Base-by-base conservation (phyloP, 1,284 basidiomycete genomes). In the Moniliophthora roreri region DNA sequence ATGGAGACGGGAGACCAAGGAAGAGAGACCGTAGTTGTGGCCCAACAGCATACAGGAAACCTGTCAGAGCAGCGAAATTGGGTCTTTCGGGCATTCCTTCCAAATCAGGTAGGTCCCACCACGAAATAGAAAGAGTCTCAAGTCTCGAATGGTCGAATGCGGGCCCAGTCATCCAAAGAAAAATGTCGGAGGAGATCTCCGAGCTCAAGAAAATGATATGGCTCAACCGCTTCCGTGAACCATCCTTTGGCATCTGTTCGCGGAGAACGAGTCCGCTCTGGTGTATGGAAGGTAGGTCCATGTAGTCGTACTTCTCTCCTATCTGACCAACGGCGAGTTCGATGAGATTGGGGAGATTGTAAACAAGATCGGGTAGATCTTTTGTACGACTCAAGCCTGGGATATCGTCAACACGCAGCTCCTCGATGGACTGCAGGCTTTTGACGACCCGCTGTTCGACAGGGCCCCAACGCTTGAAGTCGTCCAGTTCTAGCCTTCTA, bases 371-470 rank as follows among this genome's bases (percentile, higher is more conserved):
- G 1, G 44, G 44, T 13, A 46, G 8, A 18, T 46, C 44, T 16
- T 32, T 46, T 2, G n/a, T 15, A n/a, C 44, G 44, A 32, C 24
- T 46, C 44, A 46, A 4, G 10, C 44, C 21, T 46, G 44, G 44
- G 10, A 46, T 32, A 13, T 13, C 15, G 1, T 26, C 44, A 6
- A 46, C 24, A 4, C 24, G 15, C 8, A 46, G 44, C 10, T 13
- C 24, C 26, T 46, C 24, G 23, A 46, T 9, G 8, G 11, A 28
- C n/a, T 28, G 24, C 26, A 46, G 18, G 16, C 44, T 18, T 24
- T 32, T 46, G 26, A 46, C 15, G 18, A 46, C 24, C 24, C 44
- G 10, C 44, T 46, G 44, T 32, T 46, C 44, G 7, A 46, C 44
- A 1, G 21, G 44, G 4, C 44, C 44, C 44, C 44, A 46, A 24